phyloP scores from a whole-genome alignment of 129 eudicot species.

The Daucus carota region DH1_v3.0 NC_030388.2:27931001-27931500 shows the following conservation, averaged over 20 bases:
- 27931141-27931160: conserved; percentile 75
- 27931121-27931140: conserved; percentile 64
- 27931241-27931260: conserved; percentile 54
- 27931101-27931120: conserved; percentile 38
- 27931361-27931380: conserved; percentile 64
- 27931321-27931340: not conserved
- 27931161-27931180: conserved; percentile 49
- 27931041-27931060: conserved; percentile 57
- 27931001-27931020: not conserved
- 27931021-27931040: conserved; percentile 4
- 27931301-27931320: not conserved
- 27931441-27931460: conserved; percentile 85
- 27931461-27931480: conserved; percentile 81
- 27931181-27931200: conserved; percentile 51
- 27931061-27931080: conserved; percentile 64
- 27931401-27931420: conserved; percentile 49
- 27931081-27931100: conserved; percentile 45
- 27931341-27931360: not conserved
- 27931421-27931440: conserved; percentile 82
- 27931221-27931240: conserved; percentile 58
- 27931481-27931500: conserved; percentile 73
- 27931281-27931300: not conserved
- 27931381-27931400: conserved; percentile 62
- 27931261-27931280: conserved; percentile 15
- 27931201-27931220: conserved; percentile 33